Evolutionary conservation across 1,284 basidiomycete species (phyloP), one percentile per base, ranked within the genome.

Genomic region (Xerocomus nothofagi): DNA sequence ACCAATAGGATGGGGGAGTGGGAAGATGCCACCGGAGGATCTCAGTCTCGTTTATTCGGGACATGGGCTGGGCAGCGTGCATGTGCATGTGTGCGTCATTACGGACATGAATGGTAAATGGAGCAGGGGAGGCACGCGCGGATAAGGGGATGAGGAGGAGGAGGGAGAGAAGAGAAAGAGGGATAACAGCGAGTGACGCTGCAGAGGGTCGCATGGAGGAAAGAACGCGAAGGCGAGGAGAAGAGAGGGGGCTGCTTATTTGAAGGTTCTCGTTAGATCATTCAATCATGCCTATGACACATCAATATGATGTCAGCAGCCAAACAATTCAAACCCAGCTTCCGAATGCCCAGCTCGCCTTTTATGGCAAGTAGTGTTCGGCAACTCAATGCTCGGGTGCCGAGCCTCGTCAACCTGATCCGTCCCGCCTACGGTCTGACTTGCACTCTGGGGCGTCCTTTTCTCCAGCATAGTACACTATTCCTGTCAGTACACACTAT

Each of bases 1-100:
- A 82, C 69, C 82, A 91, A 65, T 91, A 93, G 4, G 89, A 91
- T 0, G 84, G 80, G 0, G 86, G 86, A 0, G 85, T 88, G 0
- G 83, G 81, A 2, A 71, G 65, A 63, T 91, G 89, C 51, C 72
- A 70, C 57, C 80, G 64, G 18, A 80, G 73, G 38, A 91, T 71
- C 44, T 84, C 80, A 0, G 86, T 86, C 63, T 92, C 91, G 63
- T 92, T 89, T 40, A 92, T 73, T 55, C 79, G 72, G 15, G 74
- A 52, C 18, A 82, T 59, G n/a, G 86, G 83, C 6, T 73, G 71
- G 3, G 61, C 76, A 41, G 72, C 70, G 51, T 73, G 69, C 58
- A 73, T 74, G 51, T 81, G 77, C 51, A 62, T 70, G 61, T 82
- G 76, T 29, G 51, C 48, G 21, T 55, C 69, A 49, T 74, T 69